Evolutionary conservation across 441 rosid genomes (phyloP).

Genomic region (Pelargonium australe): DNA sequence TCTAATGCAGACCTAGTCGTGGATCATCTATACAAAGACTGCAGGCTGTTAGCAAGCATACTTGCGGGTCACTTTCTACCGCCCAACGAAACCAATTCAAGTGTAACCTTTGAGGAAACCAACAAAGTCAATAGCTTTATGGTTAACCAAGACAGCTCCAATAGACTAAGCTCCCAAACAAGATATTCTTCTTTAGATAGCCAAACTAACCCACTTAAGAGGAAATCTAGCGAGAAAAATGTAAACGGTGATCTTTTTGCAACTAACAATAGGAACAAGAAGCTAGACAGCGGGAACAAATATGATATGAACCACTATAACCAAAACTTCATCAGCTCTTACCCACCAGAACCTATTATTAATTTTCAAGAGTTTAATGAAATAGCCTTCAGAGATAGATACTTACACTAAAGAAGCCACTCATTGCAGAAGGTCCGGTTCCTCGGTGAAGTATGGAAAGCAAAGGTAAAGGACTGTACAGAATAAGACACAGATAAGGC

Average conservation of each 20-base stretch:
- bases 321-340: constrained; percentile 22
- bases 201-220: constrained; percentile 24
- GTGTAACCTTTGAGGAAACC: constrained; percentile 21
- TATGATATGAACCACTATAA: constrained; percentile 21
- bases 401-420: constrained; percentile 10
- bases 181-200: constrained; percentile 18
- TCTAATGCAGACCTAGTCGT: constrained; percentile 19
- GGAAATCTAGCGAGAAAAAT: constrained; percentile 21
- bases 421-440: not conserved
- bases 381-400: constrained; percentile 23
- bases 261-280: constrained; percentile 12
- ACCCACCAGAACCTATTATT: constrained; percentile 20
- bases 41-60: constrained; percentile 31
- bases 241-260: constrained; percentile 10
- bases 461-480: not conserved
- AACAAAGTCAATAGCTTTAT: constrained; percentile 17
- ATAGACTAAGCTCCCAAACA: constrained; percentile 16
- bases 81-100: constrained; percentile 23
- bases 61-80: constrained; percentile 29
- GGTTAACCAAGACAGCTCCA: not conserved
- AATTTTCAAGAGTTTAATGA: constrained; percentile 28
- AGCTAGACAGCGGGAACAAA: constrained; percentile 6
- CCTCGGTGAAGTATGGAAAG: not conserved
- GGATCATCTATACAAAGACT: constrained; percentile 36
- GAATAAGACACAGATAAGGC: not conserved